Evolutionary conservation across 371 early-diverging fungal genomes (phyloP), one percentile per base, ranked within the genome.

Genomic region (Parasitella parasitica): DNA sequence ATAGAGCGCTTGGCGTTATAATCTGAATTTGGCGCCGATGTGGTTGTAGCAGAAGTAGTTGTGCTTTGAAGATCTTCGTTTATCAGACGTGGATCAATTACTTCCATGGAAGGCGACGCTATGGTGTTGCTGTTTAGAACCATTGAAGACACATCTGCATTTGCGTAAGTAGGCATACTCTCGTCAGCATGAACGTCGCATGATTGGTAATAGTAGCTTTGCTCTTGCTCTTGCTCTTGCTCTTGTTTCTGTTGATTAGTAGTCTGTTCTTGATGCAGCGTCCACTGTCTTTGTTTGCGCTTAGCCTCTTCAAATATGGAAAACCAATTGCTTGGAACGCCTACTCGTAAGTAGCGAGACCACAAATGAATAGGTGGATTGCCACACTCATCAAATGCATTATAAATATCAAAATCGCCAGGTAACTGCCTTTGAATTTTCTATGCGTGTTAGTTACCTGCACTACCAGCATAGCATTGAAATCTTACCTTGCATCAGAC

Each of bases 311-410:
- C 79, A 65, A 76, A 79, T 55, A 79, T 71, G 1, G 53, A 53
- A 46, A 79, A 79, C 79, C 79, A 79, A 50, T 79, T 76, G 22
- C 38, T 43, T 1, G 79, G 79, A 0, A 76, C 68, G 13, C 54
- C 54, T 12, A 67, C 65, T 34, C 64, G 67, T n/a, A 79, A 41
- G 39, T 67, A 67, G 0, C 70, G 62, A 24, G 70, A 59, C 79
- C 79, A 79, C 16, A 76, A 48, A 63, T 76, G 71, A 43, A 79
- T 71, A 50, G 79, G 76, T 8, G 79, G 76, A 36, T 79, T 79
- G n/a, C 79, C 79, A 28, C 68, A 66, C 24, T 71, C 70, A 58
- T 79, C 79, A 63, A 79, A 79, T 12, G 79, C 79, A 53, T 76
- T 68, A 36, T 68, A 76, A 11, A 74, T 64, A 49, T 71, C 71